Base-by-base conservation (phyloP, 2,329 filamentous ascomycete genomes). In the Diplodia scrobiculata region DNA sequence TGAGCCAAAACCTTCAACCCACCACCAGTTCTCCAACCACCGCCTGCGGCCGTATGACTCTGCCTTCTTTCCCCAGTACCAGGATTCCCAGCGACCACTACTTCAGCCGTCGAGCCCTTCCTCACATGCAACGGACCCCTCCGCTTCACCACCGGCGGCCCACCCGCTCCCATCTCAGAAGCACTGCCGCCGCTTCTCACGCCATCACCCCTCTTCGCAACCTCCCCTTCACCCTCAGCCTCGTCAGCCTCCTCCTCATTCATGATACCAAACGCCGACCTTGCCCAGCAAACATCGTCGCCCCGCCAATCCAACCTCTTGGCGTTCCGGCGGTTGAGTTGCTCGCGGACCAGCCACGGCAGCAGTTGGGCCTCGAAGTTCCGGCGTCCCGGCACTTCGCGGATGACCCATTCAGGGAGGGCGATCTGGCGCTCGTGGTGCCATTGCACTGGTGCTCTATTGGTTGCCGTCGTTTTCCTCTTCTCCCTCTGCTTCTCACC, bases 361-460 rank as follows among this genome's bases (percentile, higher is more conserved):
- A 65, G 29, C 13, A 65, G n/a, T 6, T 53, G 36, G 10, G 63
- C 52, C 34, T 65, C 63, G 47, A 65, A 65, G 41, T 65, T 65
- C 29, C 34, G 36, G n/a, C 51, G 38, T 9, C 63, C 63, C 5
- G 52, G 52, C 11, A 65, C 19, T 9, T 65, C 63, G 19, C 53
- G 41, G 38, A 65, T 65, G 41, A 55, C 52, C 63, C 63, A 65
- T 21, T 65, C 63, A 27, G 58, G 19, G 9, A 62, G 45, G 41
- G 38, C n/a, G 27, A 62, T n/a, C 19, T 50, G 41, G 4, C 58
- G 38, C 9, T 62, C 58, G 27, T 36, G 29, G 9, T 29, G 17
- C 41, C 41, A 62, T 10, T 36, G 21, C 17, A 36, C 10, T 14
- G 17, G 41, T 5, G 41, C 17, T 10, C 5, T 19, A 10, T n/a